Evolutionary conservation across 2,329 filamentous ascomycete species (phyloP), one percentile per base, ranked within the genome.

Genomic region (Setomelanomma holmii): DNA sequence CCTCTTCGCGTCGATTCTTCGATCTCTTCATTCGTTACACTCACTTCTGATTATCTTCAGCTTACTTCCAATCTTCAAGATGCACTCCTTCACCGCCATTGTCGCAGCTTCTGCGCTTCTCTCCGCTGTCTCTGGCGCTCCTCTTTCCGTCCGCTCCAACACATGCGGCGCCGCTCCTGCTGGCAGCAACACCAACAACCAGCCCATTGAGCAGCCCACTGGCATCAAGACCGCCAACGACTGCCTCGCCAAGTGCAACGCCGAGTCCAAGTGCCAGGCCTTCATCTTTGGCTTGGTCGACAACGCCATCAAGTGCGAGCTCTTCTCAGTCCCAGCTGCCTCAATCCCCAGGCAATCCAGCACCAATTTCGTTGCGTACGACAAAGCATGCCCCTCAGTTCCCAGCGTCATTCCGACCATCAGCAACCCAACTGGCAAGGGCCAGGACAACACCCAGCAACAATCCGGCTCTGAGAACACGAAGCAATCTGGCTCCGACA

Each of bases 281-380:
- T 58, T 58, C 41, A 30, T 45, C 51, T 60, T 60, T 35, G 57
- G 57, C 45, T 39, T 60, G 43, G 49, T 60, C 23, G 57, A 60
- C 49, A 55, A 48, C 46, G 20, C 45, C 19, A 52, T 60, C 40
- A 51, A 60, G 33, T 60, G 57, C 51, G 49, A 55, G 45, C 57
- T 60, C 5, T 60, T 49, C 51, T 44, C 47, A 14, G 43, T 45
- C 23, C 14, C 53, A 7, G 56, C 56, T 1, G 24, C 51, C 12
- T 30, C 47, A 17, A 45, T 60, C 16, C 57, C 57, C 4, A 41
- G 10, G 4, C 54, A 60, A 43, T 40, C 45, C 21, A 50, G 45
- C 49, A 23, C 45, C 23, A 60, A 60, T 34, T 36, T 60, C 10
- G 47, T 58, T 24, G 54, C 47, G 16, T 60, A 50, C 45, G 57